These are phyloP conservation scores for Ceratocystis ficicola DNA, from an alignment of 2,329 filamentous ascomycete genomes.

Conservation along the genomic window DNA sequence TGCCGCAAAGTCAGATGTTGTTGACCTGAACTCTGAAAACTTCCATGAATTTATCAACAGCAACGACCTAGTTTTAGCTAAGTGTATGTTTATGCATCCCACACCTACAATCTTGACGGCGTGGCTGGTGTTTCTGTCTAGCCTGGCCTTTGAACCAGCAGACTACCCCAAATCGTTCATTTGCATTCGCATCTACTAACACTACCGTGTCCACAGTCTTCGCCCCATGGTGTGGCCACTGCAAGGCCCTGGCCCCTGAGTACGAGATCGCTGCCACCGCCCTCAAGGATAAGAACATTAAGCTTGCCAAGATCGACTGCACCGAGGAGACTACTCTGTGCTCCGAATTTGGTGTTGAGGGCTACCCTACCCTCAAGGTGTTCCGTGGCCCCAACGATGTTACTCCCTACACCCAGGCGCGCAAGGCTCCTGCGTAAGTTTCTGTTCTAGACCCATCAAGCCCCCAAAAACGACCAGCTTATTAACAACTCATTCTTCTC, in stretches of 20 bases:
- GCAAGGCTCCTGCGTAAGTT: constrained; percentile 67
- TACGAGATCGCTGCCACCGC: constrained; percentile 77
- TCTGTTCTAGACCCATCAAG: not conserved
- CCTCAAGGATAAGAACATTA: constrained; percentile 79
- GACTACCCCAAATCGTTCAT: too few relatives aligned
- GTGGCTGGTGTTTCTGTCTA: too few relatives aligned
- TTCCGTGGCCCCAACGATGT: constrained; percentile 83
- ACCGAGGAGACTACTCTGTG: constrained; percentile 89
- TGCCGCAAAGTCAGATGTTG: constrained; percentile 63
- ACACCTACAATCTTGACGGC: too few relatives aligned
- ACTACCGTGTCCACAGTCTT: constrained; percentile 49
- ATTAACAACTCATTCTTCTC: constrained; percentile 9
- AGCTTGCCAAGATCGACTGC: constrained; percentile 82
- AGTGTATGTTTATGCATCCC: constrained; percentile 52
- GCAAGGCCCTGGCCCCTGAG: constrained; percentile 91
- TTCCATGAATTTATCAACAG: constrained; percentile 78
- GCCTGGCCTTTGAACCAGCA: too few relatives aligned
- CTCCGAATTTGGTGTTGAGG: constrained; percentile 80
- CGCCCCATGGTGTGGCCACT: constrained; percentile 94
- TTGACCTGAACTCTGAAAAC: constrained; percentile 70
- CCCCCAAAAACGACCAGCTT: constrained; percentile 8
- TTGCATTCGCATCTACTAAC: not conserved
- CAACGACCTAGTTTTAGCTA: constrained; percentile 81
- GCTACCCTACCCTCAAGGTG: constrained; percentile 97
- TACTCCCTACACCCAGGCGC: constrained; percentile 72